A percentile compares a stretch with the other conserved stretches of the same genome.
Conservation (phyloP, 345 rosid genomes). For the Conringia planisiliqua region DNA sequence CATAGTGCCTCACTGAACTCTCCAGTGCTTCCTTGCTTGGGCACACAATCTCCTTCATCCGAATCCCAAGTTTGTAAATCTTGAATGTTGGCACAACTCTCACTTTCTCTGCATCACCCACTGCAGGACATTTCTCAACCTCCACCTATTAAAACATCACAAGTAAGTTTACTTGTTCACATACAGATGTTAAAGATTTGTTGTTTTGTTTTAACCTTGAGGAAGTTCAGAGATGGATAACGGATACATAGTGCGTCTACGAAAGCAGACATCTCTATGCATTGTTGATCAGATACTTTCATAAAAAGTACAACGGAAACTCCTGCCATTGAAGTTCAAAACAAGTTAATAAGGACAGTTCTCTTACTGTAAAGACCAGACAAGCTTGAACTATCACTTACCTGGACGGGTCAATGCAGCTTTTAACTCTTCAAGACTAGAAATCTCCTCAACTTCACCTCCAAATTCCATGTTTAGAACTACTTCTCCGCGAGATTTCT, state of each 20-base stretch:
- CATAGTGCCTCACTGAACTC: conserved; percentile 92
- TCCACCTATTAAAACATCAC: conserved; percentile 58
- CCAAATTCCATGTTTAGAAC: conserved; percentile 93
- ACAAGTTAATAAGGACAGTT: not conserved
- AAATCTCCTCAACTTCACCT: conserved; percentile 87
- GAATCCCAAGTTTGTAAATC: conserved; percentile 76
- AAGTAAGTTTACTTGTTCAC: not conserved
- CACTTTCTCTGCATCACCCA: conserved; percentile 74
- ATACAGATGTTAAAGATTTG: not conserved
- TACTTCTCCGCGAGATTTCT: conserved; percentile 89
- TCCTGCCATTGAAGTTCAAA: conserved; percentile 43
- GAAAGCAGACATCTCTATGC: conserved; percentile 81
- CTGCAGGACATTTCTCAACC: conserved; percentile 45
- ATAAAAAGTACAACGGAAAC: conserved; percentile 70
- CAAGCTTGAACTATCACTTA: conserved; percentile 13
- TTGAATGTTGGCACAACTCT: conserved; percentile 93
- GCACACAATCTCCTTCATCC: conserved; percentile 88
- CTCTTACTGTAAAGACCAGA: not conserved
- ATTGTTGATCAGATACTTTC: conserved; percentile 54
- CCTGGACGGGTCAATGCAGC: conserved; percentile 82
- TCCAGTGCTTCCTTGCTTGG: conserved; percentile 87
- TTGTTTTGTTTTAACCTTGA: conserved; percentile 56
- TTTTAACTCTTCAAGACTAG: conserved; percentile 66
- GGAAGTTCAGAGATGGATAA: conserved; percentile 78
- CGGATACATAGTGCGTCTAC: conserved; percentile 74